Evolutionary conservation across 2,329 filamentous ascomycete genomes (phyloP).

Genomic region (Penicillium sp.): DNA sequence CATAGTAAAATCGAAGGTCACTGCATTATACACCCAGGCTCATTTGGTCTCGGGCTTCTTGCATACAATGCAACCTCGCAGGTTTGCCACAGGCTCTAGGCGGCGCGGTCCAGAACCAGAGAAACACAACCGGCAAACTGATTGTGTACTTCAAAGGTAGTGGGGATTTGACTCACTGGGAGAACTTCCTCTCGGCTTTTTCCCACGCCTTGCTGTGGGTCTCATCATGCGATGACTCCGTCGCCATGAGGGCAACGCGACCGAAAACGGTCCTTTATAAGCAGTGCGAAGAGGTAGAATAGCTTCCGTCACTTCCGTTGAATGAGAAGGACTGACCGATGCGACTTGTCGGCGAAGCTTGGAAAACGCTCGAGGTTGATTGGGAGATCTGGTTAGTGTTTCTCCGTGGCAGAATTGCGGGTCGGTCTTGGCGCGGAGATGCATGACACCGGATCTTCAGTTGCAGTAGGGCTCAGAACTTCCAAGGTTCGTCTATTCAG

Average conservation of each 20-base stretch:
- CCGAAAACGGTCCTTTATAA: neutral
- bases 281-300: neutral
- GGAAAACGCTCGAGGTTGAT: constrained; percentile 19
- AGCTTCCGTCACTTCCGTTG: neutral
- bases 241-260: constrained; percentile 16
- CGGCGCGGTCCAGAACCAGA: no score
- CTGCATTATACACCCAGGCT: no score
- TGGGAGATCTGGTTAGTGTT: constrained; percentile 15
- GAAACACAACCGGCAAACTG: no score
- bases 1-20: no score
- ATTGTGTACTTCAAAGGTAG: no score
- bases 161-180: constrained; percentile 46
- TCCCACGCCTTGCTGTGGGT: constrained; percentile 49
- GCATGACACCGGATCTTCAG: no score
- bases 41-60: no score
- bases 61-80: no score
- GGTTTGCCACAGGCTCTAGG: no score
- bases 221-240: constrained; percentile 15
- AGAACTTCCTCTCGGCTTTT: constrained; percentile 56
- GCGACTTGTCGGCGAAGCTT: constrained; percentile 4
- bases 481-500: no score
- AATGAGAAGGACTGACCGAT: neutral
- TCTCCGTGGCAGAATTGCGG: constrained; percentile 20
- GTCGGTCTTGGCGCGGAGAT: constrained; percentile 26
- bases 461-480: no score